Evolutionary conservation across 225 moss, liverwort and hornwort species (phyloP).

Genomic region (Physcomitrium patens): DNA sequence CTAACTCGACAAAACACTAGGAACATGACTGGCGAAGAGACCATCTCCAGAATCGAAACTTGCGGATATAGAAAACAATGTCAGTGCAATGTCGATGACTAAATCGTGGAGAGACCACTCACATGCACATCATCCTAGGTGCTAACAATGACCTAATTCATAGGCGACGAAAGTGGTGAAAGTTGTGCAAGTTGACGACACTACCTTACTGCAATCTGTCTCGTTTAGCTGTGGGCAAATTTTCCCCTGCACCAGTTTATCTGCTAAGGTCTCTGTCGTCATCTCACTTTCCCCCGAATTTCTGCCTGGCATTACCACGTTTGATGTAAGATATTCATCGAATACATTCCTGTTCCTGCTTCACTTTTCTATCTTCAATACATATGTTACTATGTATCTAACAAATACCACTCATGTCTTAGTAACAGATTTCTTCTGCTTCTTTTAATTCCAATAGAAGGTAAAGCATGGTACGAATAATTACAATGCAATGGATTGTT

Average conservation of each 20-base stretch:
- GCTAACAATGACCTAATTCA: constrained; percentile 5
- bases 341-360: background rate
- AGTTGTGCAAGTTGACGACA: too few relatives aligned
- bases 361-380: background rate
- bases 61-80: constrained; percentile 39
- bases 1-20: constrained; percentile 10
- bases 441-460: background rate
- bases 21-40: constrained; percentile 52
- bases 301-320: constrained; percentile 32
- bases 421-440: background rate
- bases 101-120: constrained; percentile 16
- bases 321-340: constrained; percentile 11
- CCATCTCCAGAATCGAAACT: constrained; percentile 57
- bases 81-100: constrained; percentile 37
- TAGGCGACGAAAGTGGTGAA: background rate
- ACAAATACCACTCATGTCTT: background rate
- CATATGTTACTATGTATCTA: background rate
- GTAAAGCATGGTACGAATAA: background rate
- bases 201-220: constrained; percentile 35
- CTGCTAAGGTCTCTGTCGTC: constrained; percentile 24
- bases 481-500: constrained; percentile 31
- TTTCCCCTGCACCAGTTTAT: constrained; percentile 39
- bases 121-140: constrained; percentile 26
- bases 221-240: constrained; percentile 37
- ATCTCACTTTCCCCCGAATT: constrained; percentile 17